Evolutionary conservation across 225 moss, liverwort and hornwort genomes (phyloP), one percentile per base, ranked within the genome.

Genomic region (Bryum argenteum): DNA sequence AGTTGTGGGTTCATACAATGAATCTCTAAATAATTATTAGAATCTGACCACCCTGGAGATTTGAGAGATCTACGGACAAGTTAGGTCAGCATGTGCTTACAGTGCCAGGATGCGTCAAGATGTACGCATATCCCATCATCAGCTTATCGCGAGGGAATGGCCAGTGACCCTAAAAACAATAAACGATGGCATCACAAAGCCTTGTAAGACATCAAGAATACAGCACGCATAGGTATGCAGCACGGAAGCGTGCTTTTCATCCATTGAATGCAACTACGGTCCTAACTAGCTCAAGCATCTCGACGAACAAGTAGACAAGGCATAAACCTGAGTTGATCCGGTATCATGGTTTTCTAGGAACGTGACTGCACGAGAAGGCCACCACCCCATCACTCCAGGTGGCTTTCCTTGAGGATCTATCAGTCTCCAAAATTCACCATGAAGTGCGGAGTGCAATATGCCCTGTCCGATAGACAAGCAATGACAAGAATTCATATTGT

Each of bases 301-400:
- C 33, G 39, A 54, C 21, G 44, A 39, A 43, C 56, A 57, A 12
- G 26, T 63, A 21, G 23, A 67, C 57, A 20, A 57, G 16, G 59
- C 2, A 20, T 45, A 70, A 33, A 59, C 89, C 89, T 89, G 88
- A 56, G 89, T 92, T 18, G 92, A 92, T 59, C 92, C 92, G 45
- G 86, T 92, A 61, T 92, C 92, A 70, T 92, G 92, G 84, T 90
- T 92, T 76, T 92, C 89, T 43, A 92, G 82, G 47, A 89, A 92
- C 8, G 92, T 92, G 48, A 90, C 92, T 62, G 88, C 89, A 80
- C 88, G 84, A 17, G 89, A 92, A 75, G 89, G 89, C 92, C 92
- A 92, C 89, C 88, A 92, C 37, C 88, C 89, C 82, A 92, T 79
- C 70, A 92, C 89, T 75, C 92, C 89, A n/a, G 92, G 92, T 37